A percentile compares a stretch with the other conserved stretches of the same genome.
Conservation (phyloP, 495 filamentous ascomycete species). For the Elasticomyces elasticus region DNA sequence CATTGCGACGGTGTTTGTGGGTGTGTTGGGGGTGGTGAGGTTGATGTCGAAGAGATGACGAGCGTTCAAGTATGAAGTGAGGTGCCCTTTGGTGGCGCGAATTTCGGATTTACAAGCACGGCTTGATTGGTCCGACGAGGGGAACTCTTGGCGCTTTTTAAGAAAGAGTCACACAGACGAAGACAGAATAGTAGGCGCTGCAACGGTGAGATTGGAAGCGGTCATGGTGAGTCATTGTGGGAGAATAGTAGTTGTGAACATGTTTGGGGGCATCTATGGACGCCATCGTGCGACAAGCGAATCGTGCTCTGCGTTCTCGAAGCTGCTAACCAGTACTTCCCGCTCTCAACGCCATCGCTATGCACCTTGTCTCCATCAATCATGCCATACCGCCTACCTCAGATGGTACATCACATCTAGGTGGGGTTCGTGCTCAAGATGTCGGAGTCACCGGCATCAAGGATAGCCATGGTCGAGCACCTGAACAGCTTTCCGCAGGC, state of each 20-base stretch:
- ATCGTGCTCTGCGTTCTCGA: too few species aligned
- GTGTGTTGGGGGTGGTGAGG: constrained; percentile 34
- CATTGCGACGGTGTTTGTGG: constrained; percentile 73
- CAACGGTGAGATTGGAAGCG: background rate
- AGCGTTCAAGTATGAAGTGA: background rate
- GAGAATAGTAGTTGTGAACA: too few species aligned
- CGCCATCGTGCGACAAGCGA: too few species aligned
- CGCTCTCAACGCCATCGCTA: too few species aligned
- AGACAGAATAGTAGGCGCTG: background rate
- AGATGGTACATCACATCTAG: background rate
- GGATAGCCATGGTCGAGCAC: constrained; percentile 87
- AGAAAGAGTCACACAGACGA: background rate
- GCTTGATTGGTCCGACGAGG: too few species aligned
- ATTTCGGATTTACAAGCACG: too few species aligned
- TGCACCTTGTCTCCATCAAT: background rate
- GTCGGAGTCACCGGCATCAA: constrained; percentile 97
- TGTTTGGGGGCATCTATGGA: too few species aligned
- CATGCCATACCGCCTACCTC: background rate
- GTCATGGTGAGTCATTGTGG: background rate
- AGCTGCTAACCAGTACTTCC: too few species aligned
- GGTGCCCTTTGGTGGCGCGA: background rate
- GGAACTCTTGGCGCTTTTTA: too few species aligned
- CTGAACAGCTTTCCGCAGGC: constrained; percentile 84
- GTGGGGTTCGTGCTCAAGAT: constrained; percentile 62
- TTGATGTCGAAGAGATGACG: background rate